A percentile compares a stretch with the other conserved stretches of the same genome.
These are phyloP conservation scores for Amanita phalloides DNA, from an alignment of 768 basidiomycete species.

Conservation along the genomic window DNA sequence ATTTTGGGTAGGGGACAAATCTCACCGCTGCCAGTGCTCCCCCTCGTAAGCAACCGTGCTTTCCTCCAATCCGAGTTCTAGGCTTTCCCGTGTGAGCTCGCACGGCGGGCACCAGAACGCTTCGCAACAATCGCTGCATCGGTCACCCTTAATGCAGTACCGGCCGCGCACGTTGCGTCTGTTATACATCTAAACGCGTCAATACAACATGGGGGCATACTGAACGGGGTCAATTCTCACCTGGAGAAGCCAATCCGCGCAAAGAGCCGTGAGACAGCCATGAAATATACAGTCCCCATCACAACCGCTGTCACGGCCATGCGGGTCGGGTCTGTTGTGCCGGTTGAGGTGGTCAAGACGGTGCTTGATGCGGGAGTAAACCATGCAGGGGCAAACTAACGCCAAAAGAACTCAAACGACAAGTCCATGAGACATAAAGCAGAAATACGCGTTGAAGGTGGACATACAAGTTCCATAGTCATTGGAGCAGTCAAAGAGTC, in stretches of 20 bases:
- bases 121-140: constrained; percentile 27
- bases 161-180: constrained; percentile 29
- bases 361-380: constrained; percentile 27
- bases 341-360: constrained; percentile 27
- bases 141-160: constrained; percentile 35
- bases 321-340: constrained; percentile 25
- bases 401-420: constrained; percentile 20
- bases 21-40: too few relatives aligned
- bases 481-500: too few relatives aligned
- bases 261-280: constrained; percentile 16
- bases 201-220: background rate
- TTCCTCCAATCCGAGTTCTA: too few relatives aligned
- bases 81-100: too few relatives aligned
- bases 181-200: constrained; percentile 16
- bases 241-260: constrained; percentile 30
- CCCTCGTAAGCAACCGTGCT: too few relatives aligned
- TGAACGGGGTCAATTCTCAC: constrained; percentile 11
- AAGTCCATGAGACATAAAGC: too few relatives aligned
- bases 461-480: background rate
- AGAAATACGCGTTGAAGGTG: too few relatives aligned
- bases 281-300: constrained; percentile 26
- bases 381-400: constrained; percentile 30
- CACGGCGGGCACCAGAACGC: constrained; percentile 6
- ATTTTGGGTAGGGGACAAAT: too few relatives aligned
- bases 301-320: constrained; percentile 20